Evolutionary conservation across 2,329 filamentous ascomycete species (phyloP).

Genomic region (Esteya vermicola): DNA sequence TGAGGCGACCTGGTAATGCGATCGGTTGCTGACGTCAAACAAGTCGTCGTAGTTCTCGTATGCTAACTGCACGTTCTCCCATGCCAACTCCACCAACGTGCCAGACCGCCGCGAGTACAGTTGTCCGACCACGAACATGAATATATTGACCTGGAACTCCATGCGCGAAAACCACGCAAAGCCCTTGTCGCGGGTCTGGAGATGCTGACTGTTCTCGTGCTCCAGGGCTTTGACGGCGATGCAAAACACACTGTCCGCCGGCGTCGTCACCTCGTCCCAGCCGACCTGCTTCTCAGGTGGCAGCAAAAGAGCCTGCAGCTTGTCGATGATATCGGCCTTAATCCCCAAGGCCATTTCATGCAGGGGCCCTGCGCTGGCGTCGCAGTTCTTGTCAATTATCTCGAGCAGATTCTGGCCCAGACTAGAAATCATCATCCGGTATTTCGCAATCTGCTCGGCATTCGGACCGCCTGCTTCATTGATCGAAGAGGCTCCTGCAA

Average conservation of each 20-base stretch:
- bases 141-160: slow-evolving; percentile 42
- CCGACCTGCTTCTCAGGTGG: slow-evolving; percentile 32
- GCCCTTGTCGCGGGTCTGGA: slow-evolving; percentile 25
- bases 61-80: slow-evolving; percentile 29
- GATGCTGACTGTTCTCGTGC: slow-evolving; percentile 29
- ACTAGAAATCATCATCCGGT: slow-evolving; percentile 24
- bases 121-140: slow-evolving; percentile 39
- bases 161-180: slow-evolving; percentile 41
- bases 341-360: slow-evolving; percentile 36
- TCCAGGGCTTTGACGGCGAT: slow-evolving; percentile 34
- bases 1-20: slow-evolving; percentile 28
- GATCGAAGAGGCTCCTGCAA: slow-evolving; percentile 22
- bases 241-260: slow-evolving; percentile 41
- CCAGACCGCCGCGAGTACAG: slow-evolving; percentile 34
- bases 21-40: slow-evolving; percentile 30
- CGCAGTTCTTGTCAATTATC: slow-evolving; percentile 34
- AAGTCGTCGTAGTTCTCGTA: slow-evolving; percentile 37
- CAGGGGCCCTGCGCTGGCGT: slow-evolving; percentile 35
- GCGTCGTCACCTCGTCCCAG: slow-evolving; percentile 31
- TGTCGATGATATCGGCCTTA: slow-evolving; percentile 32
- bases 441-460: slow-evolving; percentile 24
- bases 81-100: slow-evolving; percentile 36
- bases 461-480: slow-evolving; percentile 14
- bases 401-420: slow-evolving; percentile 28
- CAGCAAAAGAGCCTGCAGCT: slow-evolving; percentile 31